phyloP scores from a whole-genome alignment of 164 flowering plant species.

The Aristolochia fimbriata region DNA sequence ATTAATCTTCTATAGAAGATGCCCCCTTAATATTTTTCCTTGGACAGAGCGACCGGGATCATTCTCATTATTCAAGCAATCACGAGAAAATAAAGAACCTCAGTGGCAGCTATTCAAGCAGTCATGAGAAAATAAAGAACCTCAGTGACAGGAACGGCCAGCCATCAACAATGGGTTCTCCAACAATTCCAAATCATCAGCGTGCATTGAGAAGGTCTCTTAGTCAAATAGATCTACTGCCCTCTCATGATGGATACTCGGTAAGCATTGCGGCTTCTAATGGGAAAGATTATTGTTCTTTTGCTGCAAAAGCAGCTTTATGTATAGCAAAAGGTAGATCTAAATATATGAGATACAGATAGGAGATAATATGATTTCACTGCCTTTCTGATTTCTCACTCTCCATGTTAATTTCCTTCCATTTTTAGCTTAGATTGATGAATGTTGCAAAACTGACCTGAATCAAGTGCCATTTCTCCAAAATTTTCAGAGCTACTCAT shows the following conservation, averaged over 20 bases:
- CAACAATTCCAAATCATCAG: conserved; percentile 29
- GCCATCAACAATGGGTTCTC: conserved; percentile 19
- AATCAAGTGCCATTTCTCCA: too few species aligned
- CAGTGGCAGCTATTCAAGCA: conserved; percentile 16
- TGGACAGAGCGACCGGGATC: conserved; percentile 57
- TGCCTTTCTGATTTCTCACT: too few species aligned
- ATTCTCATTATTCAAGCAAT: conserved; percentile 21
- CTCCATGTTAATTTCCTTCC: too few species aligned
- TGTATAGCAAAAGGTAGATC: too few species aligned
- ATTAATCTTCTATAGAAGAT: too few species aligned
- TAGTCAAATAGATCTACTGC: conserved; percentile 59
- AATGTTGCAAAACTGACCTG: too few species aligned
- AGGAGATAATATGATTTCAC: too few species aligned
- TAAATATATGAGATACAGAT: too few species aligned
- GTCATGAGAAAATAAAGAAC: conserved; percentile 20
- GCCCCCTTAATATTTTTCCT: background rate
- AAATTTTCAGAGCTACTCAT: conserved; percentile 69
- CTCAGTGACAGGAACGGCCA: conserved; percentile 19
- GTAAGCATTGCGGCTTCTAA: conserved; percentile 28
- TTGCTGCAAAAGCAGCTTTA: too few species aligned
- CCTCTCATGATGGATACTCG: conserved; percentile 55
- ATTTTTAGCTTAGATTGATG: too few species aligned
- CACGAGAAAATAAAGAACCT: conserved; percentile 20
- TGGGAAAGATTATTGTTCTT: background rate
- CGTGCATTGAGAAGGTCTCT: conserved; percentile 41